These are phyloP conservation scores for Eucalyptus guilfoylei DNA, from an alignment of 345 rosid genomes.

Conservation along the genomic window DNA sequence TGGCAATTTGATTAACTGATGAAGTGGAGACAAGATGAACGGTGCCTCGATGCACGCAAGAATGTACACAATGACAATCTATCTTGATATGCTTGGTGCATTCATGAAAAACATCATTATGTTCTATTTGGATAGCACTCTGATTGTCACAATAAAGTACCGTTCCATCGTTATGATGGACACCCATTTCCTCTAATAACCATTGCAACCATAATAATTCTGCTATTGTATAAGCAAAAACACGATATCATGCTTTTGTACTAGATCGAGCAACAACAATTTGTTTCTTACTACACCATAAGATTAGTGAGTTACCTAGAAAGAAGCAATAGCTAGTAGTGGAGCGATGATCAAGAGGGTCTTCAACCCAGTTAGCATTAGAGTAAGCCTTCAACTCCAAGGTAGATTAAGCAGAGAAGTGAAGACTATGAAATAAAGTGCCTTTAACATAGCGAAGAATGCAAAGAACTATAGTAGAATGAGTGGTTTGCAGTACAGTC, in stretches of 20 bases:
- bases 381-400: too few relatives aligned
- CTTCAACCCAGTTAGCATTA: rapidly evolving
- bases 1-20: too few relatives aligned
- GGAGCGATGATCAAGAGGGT: rapidly evolving
- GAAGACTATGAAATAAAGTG: too few relatives aligned
- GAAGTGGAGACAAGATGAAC: too few relatives aligned
- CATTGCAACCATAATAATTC: rapidly evolving
- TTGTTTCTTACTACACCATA: too few relatives aligned
- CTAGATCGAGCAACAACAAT: neutral
- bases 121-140: neutral
- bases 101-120: neutral
- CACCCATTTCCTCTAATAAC: neutral
- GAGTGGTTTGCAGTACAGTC: rapidly evolving
- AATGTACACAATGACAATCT: neutral
- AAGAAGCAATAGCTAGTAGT: too few relatives aligned
- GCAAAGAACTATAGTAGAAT: rapidly evolving
- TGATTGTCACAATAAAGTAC: neutral
- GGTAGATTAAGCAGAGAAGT: too few relatives aligned
- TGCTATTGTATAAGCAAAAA: neutral
- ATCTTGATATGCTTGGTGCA: neutral
- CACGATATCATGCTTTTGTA: neutral
- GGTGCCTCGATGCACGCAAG: neutral
- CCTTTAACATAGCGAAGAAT: too few relatives aligned
- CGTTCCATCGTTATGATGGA: rapidly evolving
- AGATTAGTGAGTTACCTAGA: too few relatives aligned